A percentile compares a stretch with the other conserved stretches of the same genome.
phyloP scores from a whole-genome alignment of 441 rosid genomes.

The Pelargonium cotyledonis region DNA sequence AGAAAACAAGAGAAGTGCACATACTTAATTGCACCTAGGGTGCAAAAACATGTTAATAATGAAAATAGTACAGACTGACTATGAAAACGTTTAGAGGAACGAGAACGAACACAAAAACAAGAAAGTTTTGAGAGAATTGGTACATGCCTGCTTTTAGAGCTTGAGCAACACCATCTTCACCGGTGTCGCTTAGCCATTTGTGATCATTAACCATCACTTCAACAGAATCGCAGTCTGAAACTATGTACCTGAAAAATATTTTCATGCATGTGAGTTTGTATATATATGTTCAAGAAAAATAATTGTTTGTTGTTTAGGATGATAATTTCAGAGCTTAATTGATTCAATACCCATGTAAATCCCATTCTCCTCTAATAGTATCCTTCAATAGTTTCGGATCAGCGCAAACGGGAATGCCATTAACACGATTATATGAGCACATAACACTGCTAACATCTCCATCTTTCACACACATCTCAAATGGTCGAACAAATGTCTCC shows the following conservation, averaged over 20 bases:
- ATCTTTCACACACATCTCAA: constrained; percentile 41
- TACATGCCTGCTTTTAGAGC: constrained; percentile 40
- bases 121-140: no score
- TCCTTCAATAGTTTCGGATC: constrained; percentile 33
- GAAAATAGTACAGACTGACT: no score
- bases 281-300: no score
- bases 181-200: constrained; percentile 27
- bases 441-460: constrained; percentile 49
- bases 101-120: no score
- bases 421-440: constrained; percentile 43
- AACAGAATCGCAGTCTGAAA: constrained; percentile 46
- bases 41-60: no score
- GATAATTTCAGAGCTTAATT: no score
- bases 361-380: constrained; percentile 35
- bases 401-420: constrained; percentile 42
- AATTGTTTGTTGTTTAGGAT: no score
- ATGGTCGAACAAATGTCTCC: constrained; percentile 41
- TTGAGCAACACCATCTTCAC: constrained; percentile 35
- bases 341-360: constrained; percentile 28
- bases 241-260: constrained; percentile 28
- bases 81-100: no score
- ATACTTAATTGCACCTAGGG: no score
- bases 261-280: not conserved
- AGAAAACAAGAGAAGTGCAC: no score
- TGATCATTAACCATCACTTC: constrained; percentile 24